A percentile compares a stretch with the other conserved stretches of the same genome.
phyloP scores from a whole-genome alignment of 345 rosid species.

The Hevea brasiliensis region DNA sequence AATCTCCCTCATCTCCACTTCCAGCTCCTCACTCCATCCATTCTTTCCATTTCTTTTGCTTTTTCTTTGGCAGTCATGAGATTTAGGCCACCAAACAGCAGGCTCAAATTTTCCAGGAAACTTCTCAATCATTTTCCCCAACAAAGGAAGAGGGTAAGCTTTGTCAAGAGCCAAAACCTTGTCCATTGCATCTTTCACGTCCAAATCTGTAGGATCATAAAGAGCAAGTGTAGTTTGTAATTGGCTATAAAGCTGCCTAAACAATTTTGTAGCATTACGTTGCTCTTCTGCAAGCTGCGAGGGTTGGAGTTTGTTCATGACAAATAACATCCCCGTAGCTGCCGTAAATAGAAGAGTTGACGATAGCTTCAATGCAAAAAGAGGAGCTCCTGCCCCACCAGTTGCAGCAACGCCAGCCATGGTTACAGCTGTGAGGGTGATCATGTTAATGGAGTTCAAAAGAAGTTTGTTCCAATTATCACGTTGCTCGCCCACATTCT shows the following conservation, averaged over 20 bases:
- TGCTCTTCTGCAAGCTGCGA: conserved; percentile 49
- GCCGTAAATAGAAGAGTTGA: conserved; percentile 34
- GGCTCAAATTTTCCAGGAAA: conserved; percentile 32
- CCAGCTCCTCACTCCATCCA: conserved; percentile 43
- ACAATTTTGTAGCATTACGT: conserved; percentile 35
- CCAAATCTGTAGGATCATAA: conserved; percentile 10
- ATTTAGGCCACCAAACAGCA: conserved; percentile 39
- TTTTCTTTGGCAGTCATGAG: background rate
- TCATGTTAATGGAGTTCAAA: conserved; percentile 65
- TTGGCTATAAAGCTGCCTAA: conserved; percentile 29
- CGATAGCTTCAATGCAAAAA: conserved; percentile 44
- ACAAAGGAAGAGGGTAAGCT: conserved; percentile 41
- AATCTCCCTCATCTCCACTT: conserved; percentile 41
- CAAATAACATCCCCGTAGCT: conserved; percentile 29
- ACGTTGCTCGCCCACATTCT: conserved; percentile 61
- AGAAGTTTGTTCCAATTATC: conserved; percentile 64
- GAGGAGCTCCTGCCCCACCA: conserved; percentile 25
- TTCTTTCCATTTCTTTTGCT: conserved; percentile 1
- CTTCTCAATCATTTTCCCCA: conserved; percentile 42
- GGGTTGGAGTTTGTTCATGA: conserved; percentile 45
- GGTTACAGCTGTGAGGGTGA: conserved; percentile 56
- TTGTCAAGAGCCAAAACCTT: conserved; percentile 34
- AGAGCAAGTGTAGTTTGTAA: conserved; percentile 25
- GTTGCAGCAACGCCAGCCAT: conserved; percentile 51
- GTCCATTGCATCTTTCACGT: conserved; percentile 26